Percentiles rank a stretch among this genome's conserved stretches.
Conservation (phyloP, 225 moss, liverwort and hornwort genomes). For the Pleurozium schreberi region DNA sequence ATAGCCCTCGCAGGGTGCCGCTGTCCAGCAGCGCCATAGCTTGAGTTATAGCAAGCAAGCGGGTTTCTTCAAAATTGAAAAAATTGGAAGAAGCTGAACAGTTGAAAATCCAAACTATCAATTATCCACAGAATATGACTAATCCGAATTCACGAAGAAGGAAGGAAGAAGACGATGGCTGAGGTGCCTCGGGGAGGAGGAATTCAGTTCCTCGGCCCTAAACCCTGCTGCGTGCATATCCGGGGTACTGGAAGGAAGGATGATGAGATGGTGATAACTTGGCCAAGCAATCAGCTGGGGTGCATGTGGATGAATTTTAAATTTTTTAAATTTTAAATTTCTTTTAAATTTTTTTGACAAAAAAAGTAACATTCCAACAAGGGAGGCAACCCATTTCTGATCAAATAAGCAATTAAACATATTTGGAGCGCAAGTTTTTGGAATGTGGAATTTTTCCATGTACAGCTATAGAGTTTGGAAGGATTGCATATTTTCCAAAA, state of each 20-base stretch:
- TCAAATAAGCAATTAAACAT: too few relatives aligned
- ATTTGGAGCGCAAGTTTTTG: too few relatives aligned
- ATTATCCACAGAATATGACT: not conserved
- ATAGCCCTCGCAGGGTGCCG: slow-evolving; percentile 22
- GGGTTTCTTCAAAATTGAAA: not conserved
- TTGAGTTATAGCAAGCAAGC: not conserved
- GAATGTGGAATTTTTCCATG: too few relatives aligned
- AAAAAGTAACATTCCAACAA: too few relatives aligned
- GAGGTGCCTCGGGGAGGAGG: not conserved
- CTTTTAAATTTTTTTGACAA: not conserved
- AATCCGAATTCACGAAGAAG: not conserved
- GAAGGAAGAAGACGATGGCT: not conserved
- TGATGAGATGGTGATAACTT: not conserved
- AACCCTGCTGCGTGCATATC: not conserved
- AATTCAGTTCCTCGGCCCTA: not conserved
- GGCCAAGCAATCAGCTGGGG: not conserved
- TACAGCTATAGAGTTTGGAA: too few relatives aligned
- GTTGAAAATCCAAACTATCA: not conserved
- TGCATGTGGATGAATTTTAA: not conserved
- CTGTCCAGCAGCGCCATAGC: slow-evolving; percentile 40
- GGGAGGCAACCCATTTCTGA: too few relatives aligned
- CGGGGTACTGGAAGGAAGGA: not conserved
- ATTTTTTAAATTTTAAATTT: not conserved
- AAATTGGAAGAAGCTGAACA: not conserved
- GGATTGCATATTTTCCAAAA: too few relatives aligned